Conservation (phyloP, 208 protist species). For the Crithidia acanthocephali region DNA sequence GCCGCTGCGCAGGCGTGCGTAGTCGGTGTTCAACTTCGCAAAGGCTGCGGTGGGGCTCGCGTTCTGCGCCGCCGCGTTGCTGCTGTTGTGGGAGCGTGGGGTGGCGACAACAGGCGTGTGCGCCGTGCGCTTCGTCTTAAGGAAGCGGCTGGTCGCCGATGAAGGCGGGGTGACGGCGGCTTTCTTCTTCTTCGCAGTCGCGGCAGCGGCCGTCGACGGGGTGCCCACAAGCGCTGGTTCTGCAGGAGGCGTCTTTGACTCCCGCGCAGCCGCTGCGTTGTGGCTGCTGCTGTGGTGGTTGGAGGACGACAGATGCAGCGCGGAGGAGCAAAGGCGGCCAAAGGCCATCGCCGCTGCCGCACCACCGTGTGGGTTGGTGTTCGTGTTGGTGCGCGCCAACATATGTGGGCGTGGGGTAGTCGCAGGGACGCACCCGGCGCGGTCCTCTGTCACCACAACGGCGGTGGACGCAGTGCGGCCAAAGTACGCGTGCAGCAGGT, state of each 20-base stretch:
- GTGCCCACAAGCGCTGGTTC: no score
- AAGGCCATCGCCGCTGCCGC: neutral
- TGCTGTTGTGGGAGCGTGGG: neutral
- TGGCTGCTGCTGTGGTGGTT: no score
- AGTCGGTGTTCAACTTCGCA: conserved; percentile 3
- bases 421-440: neutral
- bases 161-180: neutral
- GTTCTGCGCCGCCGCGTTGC: neutral
- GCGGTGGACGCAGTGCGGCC: conserved; percentile 18
- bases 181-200: neutral
- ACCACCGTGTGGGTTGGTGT: neutral
- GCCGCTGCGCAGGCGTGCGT: conserved; percentile 11
- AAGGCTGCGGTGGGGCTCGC: neutral
- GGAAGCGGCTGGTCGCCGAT: neutral
- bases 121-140: conserved; percentile 13
- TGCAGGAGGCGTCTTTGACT: neutral
- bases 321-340: conserved; percentile 29
- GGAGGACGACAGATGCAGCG: conserved; percentile 3
- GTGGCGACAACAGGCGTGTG: conserved; percentile 5
- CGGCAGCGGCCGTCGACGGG: neutral
- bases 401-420: neutral
- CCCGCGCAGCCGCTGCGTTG: neutral
- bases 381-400: conserved; percentile 9
- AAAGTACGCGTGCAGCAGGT: conserved; percentile 28
- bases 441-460: neutral